Base-by-base conservation (phyloP, 148 eudicot genomes). In the Dysphania ambrosioides region DNA sequence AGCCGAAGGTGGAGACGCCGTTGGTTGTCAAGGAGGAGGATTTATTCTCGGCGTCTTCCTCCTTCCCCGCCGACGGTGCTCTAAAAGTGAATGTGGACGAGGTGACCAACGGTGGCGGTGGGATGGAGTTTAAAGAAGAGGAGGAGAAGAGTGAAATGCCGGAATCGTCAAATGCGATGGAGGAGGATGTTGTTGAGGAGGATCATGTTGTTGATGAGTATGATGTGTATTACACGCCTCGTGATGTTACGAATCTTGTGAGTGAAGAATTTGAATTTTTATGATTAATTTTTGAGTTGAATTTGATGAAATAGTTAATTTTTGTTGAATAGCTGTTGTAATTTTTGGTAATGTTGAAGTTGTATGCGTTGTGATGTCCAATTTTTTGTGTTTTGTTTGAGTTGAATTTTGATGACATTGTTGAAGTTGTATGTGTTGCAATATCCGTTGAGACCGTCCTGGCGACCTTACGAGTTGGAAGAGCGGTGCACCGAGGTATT, bases 381-480 rank as follows among this genome's bases (percentile, higher is more conserved):
- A n/a, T n/a, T n/a, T n/a, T n/a, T n/a, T n/a, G n/a, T n/a, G n/a
- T n/a, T n/a, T n/a, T n/a, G n/a, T n/a, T n/a, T n/a, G n/a, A n/a
- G n/a, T n/a, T n/a, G n/a, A n/a, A n/a, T n/a, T n/a, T n/a, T n/a
- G n/a, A n/a, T n/a, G n/a, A n/a, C n/a, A n/a, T 77, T 76, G 66
- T 77, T 77, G 73, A 82, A 94, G 98, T 73, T 92, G 66, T 92
- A 87, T 79, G 85, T 90, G 36, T 57, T 88, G 82, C 98, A 95
- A 79, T 95, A 90, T 81, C 97, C 98, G 13, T 73, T 92, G 68
- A 82, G 96, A 68, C 92, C 93, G 10, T 36, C 82, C 35, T 95
- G 99, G 99, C 86, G 99, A 10, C 97, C 99, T 0, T 92, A 95
- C 71, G 99, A 88, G 47, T 73, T 95, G 66, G 99, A 89, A n/a